Evolutionary conservation across 352 stramenopile species (phyloP).

Genomic region (Pythium biforme): DNA sequence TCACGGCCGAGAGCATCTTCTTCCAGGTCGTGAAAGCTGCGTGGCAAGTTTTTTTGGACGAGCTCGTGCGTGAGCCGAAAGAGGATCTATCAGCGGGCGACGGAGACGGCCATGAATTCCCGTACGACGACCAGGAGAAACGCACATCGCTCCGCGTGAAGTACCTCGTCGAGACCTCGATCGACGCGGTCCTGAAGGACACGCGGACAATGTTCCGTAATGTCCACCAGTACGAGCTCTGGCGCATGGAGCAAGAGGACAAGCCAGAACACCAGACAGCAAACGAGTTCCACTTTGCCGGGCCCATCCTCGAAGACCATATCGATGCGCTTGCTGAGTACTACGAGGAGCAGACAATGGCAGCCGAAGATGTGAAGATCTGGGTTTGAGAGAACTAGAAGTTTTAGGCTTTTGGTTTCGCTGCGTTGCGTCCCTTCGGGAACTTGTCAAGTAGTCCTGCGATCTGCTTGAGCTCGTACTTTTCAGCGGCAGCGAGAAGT

Average conservation of each 20-base stretch:
- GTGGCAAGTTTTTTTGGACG: slow-evolving; percentile 57
- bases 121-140: slow-evolving; percentile 56
- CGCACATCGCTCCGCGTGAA: slow-evolving; percentile 53
- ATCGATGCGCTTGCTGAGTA: slow-evolving; percentile 53
- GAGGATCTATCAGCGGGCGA: slow-evolving; percentile 37
- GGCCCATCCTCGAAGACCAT: slow-evolving; percentile 40
- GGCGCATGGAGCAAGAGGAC: slow-evolving; percentile 76
- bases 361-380: slow-evolving; percentile 43
- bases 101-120: slow-evolving; percentile 31
- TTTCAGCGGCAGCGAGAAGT: slow-evolving; percentile 64
- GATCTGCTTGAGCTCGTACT: slow-evolving; percentile 77
- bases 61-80: slow-evolving; percentile 47
- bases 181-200: slow-evolving; percentile 51
- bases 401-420: slow-evolving; percentile 15
- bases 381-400: slow-evolving; percentile 3
- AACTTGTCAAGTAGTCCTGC: slow-evolving; percentile 65
- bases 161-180: slow-evolving; percentile 60
- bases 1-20: slow-evolving; percentile 46
- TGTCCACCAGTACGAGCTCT: slow-evolving; percentile 53
- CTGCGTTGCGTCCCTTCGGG: slow-evolving; percentile 47
- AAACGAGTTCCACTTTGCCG: slow-evolving; percentile 41
- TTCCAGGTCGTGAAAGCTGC: slow-evolving; percentile 50
- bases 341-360: slow-evolving; percentile 55
- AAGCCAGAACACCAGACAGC: slow-evolving; percentile 34
- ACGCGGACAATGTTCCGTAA: slow-evolving; percentile 49